A percentile compares a stretch with the other conserved stretches of the same genome.
phyloP scores from a whole-genome alignment of 495 filamentous ascomycete species.

The Xylona heveae region DNA sequence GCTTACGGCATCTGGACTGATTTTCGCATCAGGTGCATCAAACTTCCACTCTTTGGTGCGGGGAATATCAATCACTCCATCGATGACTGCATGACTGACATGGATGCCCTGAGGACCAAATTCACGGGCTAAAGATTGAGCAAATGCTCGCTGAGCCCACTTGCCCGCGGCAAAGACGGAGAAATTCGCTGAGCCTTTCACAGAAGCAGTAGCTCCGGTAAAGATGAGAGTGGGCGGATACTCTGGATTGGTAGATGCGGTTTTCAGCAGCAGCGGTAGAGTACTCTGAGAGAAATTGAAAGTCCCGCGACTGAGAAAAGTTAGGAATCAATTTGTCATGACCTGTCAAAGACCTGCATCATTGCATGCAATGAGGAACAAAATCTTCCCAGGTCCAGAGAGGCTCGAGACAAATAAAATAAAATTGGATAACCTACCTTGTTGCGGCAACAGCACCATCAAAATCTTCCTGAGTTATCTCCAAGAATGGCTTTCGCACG shows the following conservation, averaged over 20 bases:
- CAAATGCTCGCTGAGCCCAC: slow-evolving; percentile 57
- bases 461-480: slow-evolving; percentile 45
- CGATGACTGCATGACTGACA: slow-evolving; percentile 67
- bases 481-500: slow-evolving; percentile 61
- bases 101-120: slow-evolving; percentile 82
- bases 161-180: slow-evolving; percentile 57
- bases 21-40: slow-evolving; percentile 48
- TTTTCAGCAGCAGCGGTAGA: slow-evolving; percentile 48
- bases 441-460: slow-evolving; percentile 9
- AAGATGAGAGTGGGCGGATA: slow-evolving; percentile 52
- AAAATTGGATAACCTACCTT: neutral
- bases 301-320: slow-evolving; percentile 38
- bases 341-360: too few relatives aligned
- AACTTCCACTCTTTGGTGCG: slow-evolving; percentile 36
- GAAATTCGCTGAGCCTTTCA: slow-evolving; percentile 52
- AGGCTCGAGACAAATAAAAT: neutral
- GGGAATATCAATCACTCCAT: slow-evolving; percentile 76
- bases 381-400: neutral
- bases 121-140: slow-evolving; percentile 63
- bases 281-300: slow-evolving; percentile 58
- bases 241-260: slow-evolving; percentile 17
- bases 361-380: slow-evolving; percentile 4
- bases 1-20: slow-evolving; percentile 64
- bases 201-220: slow-evolving; percentile 69
- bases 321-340: too few relatives aligned